Base-by-base conservation (phyloP, 1,284 basidiomycete species). In the Golubevia sp. region DNA sequence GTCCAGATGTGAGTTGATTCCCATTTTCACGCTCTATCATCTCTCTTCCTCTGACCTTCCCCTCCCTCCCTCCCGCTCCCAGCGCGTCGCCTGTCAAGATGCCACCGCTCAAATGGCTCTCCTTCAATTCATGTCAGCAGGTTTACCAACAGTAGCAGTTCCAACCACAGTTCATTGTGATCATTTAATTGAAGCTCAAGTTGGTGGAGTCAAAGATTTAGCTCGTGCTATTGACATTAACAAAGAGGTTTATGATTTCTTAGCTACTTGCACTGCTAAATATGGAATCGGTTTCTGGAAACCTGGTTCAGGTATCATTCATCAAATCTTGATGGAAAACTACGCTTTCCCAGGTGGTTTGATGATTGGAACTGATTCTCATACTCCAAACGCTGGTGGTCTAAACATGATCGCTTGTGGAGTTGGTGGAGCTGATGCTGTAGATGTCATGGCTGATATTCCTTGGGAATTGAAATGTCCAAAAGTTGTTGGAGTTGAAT, bases 81-180 rank as follows among this genome's bases (percentile, higher is more conserved):
- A 97, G 94, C 94, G 97, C 82, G 97, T 99, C 74, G 96, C 97
- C 62, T 99, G 96, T 88, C 97, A 99, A 88, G 97, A 99, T 89
- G 97, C 97, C 51, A 97, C 94, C 55, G 97, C 97, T 56, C 97
- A 99, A 91, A 88, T 88, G 87, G 88, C 87, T n/a, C 91, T 97
- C 63, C 86, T 99, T 65, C 97, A 99, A 86, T 99, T 99, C 85
- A 98, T 98, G 93, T 97, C 96, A 63, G 96, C 95, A 61, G 94
- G 93, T 55, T 89, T 98, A 58, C 86, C 90, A 49, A 88, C 88
- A 68, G 92, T 91, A 74, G 92, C 93, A 30, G 96, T 99, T 6
- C 88, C 88, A 88, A 92, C 86, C 88, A 97, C 84, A n/a, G 88
- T 89, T 61, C 97, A 99, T 85, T 99, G 97, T 82, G 97, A 99